Evolutionary conservation across 805 yeast genomes (phyloP).

Genomic region (Yarrowia sp.): DNA sequence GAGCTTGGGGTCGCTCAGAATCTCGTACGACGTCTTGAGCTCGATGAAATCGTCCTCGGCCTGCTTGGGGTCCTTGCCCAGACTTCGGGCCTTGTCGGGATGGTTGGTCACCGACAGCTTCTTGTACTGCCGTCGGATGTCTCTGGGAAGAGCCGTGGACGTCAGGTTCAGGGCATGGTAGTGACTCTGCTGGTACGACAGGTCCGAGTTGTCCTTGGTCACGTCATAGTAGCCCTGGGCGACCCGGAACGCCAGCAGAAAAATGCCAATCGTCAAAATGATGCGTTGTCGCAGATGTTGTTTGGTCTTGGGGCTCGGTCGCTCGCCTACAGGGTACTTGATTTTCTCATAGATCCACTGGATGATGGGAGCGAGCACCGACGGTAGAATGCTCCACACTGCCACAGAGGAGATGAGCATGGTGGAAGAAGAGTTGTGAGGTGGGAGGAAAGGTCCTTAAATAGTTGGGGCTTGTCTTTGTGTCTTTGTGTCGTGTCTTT

Average conservation of each 20-base stretch:
- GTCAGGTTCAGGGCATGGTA: conserved; percentile 44
- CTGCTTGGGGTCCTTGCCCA: conserved; percentile 40
- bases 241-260: conserved; percentile 43
- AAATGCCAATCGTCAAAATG: conserved; percentile 41
- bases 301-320: conserved; percentile 26
- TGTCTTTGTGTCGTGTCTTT: not conserved
- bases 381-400: conserved; percentile 25
- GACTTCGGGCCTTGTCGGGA: conserved; percentile 49
- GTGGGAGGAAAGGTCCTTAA: no score
- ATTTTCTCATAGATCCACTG: conserved; percentile 43
- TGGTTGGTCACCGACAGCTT: conserved; percentile 46
- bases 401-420: conserved; percentile 37
- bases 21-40: conserved; percentile 77
- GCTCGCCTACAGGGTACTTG: conserved; percentile 25
- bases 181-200: conserved; percentile 40
- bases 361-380: conserved; percentile 40
- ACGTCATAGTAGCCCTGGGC: conserved; percentile 43
- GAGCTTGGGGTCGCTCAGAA: conserved; percentile 74
- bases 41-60: conserved; percentile 52
- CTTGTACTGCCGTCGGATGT: conserved; percentile 44
- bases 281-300: conserved; percentile 39
- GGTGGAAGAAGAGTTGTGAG: not conserved
- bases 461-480: not conserved
- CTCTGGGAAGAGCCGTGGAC: conserved; percentile 41
- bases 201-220: conserved; percentile 28